phyloP scores from a whole-genome alignment of 2,329 filamentous ascomycete species.

The Didymella sp. region DNA sequence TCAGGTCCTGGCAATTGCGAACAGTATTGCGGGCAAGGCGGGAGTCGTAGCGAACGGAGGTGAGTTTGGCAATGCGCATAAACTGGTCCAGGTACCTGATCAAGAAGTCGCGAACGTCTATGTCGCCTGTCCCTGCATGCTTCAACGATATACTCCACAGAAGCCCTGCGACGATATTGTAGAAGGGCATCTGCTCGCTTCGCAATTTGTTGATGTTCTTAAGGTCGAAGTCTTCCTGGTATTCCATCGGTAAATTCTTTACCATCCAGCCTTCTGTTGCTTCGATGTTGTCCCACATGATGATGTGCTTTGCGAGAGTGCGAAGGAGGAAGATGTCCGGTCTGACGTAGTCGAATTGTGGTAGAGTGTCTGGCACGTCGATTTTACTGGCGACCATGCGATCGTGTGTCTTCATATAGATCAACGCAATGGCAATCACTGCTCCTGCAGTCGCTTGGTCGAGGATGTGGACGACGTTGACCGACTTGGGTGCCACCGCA shows the following conservation, averaged over 20 bases:
- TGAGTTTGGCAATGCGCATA: conserved; percentile 74
- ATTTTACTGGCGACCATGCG: conserved; percentile 86
- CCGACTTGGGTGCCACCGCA: conserved; percentile 87
- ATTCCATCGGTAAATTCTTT: conserved; percentile 73
- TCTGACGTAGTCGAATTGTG: conserved; percentile 94
- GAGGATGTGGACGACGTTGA: conserved; percentile 89
- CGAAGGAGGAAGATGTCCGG: conserved; percentile 91
- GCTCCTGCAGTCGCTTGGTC: conserved; percentile 95
- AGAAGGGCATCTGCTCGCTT: conserved; percentile 88
- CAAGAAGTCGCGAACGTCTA: conserved; percentile 78
- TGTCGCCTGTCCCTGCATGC: conserved; percentile 61
- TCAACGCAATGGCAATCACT: conserved; percentile 85
- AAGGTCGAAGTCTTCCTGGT: conserved; percentile 68
- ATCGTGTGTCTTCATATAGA: conserved; percentile 98
- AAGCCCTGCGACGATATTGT: conserved; percentile 87
- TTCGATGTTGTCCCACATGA: conserved; percentile 87
- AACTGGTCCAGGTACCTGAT: conserved; percentile 86
- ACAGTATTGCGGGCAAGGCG: conserved; percentile 83
- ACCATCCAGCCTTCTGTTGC: conserved; percentile 78
- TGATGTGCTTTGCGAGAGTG: conserved; percentile 86
- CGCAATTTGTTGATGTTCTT: conserved; percentile 67
- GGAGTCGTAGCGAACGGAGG: conserved; percentile 74
- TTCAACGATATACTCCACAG: conserved; percentile 70
- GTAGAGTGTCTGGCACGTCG: conserved; percentile 85
- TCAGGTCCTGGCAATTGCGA: conserved; percentile 87